These are phyloP conservation scores for Rhodamnia argentea DNA, from an alignment of 345 rosid species.

Conservation along the genomic window DNA sequence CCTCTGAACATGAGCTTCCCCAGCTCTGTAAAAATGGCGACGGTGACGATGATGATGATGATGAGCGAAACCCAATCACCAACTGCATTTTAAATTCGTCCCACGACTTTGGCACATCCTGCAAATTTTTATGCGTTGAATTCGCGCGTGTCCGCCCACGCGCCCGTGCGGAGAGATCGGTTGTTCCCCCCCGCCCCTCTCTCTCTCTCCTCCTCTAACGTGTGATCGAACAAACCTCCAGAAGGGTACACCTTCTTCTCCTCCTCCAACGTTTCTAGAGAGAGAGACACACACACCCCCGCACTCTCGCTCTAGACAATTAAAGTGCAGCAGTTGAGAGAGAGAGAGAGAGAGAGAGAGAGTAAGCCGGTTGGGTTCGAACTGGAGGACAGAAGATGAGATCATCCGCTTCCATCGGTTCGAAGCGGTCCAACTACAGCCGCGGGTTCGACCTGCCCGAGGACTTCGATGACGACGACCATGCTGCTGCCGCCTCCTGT, in stretches of 20 bases:
- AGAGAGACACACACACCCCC: neutral
- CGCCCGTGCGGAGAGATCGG: neutral
- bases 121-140: neutral
- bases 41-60: neutral
- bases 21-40: neutral
- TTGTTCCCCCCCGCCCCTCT: neutral
- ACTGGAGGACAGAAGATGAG: neutral
- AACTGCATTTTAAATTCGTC: neutral
- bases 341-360: neutral
- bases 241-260: neutral
- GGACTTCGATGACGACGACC: constrained; percentile 14
- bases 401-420: constrained; percentile 29
- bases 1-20: neutral
- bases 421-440: constrained; percentile 38
- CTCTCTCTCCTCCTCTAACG: neutral
- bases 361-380: neutral
- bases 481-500: no score
- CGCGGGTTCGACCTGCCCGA: constrained; percentile 38
- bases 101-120: neutral
- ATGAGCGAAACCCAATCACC: neutral
- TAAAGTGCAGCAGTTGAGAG: neutral
- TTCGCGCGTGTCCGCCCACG: neutral
- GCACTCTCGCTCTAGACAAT: neutral
- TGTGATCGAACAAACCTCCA: neutral
- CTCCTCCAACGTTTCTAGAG: neutral